These are phyloP conservation scores for Pisolithus marmoratus DNA, from an alignment of 768 basidiomycete species.

Conservation along the genomic window DNA sequence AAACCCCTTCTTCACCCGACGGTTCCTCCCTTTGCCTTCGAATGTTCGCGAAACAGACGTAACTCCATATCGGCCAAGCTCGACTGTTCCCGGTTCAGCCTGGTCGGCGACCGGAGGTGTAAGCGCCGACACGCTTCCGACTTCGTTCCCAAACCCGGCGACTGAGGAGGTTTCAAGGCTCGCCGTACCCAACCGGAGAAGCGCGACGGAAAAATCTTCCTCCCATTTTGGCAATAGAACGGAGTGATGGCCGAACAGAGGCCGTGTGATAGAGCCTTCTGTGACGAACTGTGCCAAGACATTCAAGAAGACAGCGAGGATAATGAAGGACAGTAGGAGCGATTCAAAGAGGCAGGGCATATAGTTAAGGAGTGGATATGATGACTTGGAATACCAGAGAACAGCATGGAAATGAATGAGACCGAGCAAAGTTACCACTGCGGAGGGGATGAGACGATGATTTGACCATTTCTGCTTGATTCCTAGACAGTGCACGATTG, in stretches of 20 bases:
- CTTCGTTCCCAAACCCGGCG: constrained; percentile 70
- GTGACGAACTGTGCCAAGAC: constrained; percentile 60
- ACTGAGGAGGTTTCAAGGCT: constrained; percentile 71
- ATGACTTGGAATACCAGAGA: constrained; percentile 39
- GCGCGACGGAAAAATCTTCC: constrained; percentile 67
- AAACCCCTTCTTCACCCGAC: constrained; percentile 33
- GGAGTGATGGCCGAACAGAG: constrained; percentile 48
- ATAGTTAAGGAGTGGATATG: constrained; percentile 70
- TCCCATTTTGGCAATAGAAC: constrained; percentile 49
- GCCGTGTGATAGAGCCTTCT: constrained; percentile 51
- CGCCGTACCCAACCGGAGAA: constrained; percentile 68
- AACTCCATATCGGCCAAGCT: constrained; percentile 40
- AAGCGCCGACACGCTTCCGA: constrained; percentile 43
- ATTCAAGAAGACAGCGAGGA: constrained; percentile 57
- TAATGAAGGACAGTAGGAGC: constrained; percentile 48
- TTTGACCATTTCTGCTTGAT: constrained; percentile 55
- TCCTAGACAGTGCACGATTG: constrained; percentile 61
- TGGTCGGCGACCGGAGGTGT: constrained; percentile 7
- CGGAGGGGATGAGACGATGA: constrained; percentile 69
- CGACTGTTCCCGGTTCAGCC: constrained; percentile 29
- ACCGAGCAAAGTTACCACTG: constrained; percentile 51
- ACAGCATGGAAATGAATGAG: constrained; percentile 66
- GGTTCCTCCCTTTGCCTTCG: constrained; percentile 19
- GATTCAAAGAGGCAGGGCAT: constrained; percentile 72
- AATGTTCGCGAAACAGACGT: constrained; percentile 28